A percentile compares a stretch with the other conserved stretches of the same genome.
These are phyloP conservation scores for Flueggea neowawraea DNA, from an alignment of 441 rosid species.

Conservation along the genomic window DNA sequence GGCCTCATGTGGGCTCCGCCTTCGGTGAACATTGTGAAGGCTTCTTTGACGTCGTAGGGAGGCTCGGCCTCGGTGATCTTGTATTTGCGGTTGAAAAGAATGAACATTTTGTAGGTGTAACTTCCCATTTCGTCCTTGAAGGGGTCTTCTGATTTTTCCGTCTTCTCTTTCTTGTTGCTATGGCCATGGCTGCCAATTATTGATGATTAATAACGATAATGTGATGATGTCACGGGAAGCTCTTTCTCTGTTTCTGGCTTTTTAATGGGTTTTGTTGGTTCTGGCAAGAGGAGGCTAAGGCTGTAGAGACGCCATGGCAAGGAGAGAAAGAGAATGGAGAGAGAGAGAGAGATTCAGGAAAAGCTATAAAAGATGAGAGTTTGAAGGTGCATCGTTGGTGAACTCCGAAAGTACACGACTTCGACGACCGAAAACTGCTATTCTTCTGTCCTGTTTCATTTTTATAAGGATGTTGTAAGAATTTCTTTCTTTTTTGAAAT, in stretches of 20 bases:
- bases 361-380: conserved; percentile 38
- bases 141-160: neutral
- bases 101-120: conserved; percentile 65
- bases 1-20: conserved; percentile 49
- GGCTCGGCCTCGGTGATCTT: conserved; percentile 54
- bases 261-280: conserved; percentile 1
- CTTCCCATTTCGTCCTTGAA: conserved; percentile 33
- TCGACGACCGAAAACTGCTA: too few relatives aligned
- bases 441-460: too few relatives aligned
- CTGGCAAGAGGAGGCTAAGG: too few relatives aligned
- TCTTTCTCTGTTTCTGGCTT: neutral
- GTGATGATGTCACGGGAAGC: neutral
- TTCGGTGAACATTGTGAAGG: conserved; percentile 48
- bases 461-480: too few relatives aligned
- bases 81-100: conserved; percentile 68
- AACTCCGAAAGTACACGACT: too few relatives aligned
- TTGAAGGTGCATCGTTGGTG: conserved; percentile 36
- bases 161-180: conserved; percentile 18
- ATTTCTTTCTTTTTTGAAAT: too few relatives aligned
- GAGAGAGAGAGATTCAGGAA: conserved; percentile 5
- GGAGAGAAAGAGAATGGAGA: too few relatives aligned
- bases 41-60: conserved; percentile 53
- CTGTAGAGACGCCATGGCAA: too few relatives aligned
- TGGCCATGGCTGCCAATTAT: conserved; percentile 1
- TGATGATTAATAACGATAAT: neutral